phyloP scores from a whole-genome alignment of 495 filamentous ascomycete genomes.

The Hyaloscypha bicolor region DNA sequence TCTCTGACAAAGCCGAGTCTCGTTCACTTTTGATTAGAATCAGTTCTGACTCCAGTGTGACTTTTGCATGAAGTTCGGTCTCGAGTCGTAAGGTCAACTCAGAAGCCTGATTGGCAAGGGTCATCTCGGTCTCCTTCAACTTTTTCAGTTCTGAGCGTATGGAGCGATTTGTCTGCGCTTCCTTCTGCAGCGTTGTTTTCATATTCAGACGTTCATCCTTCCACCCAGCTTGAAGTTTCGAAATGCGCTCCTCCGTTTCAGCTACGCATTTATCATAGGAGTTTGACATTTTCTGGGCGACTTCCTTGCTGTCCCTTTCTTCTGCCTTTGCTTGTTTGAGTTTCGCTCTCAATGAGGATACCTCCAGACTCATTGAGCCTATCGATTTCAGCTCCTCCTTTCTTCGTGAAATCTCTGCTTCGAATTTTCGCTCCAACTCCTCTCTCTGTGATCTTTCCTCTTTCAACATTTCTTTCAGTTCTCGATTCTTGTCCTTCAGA shows the following conservation, averaged over 20 bases:
- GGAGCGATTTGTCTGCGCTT: not conserved
- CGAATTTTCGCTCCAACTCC: not conserved
- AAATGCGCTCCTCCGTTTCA: not conserved
- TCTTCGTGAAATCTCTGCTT: not conserved
- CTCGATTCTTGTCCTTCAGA: not conserved
- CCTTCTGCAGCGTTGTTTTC: not conserved
- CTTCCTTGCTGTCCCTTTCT: not conserved
- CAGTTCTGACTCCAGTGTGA: not conserved
- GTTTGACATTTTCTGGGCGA: not conserved
- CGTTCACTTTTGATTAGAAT: not conserved
- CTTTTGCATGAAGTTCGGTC: not conserved
- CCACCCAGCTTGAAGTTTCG: not conserved
- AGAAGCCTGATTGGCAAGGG: not conserved
- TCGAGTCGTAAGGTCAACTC: not conserved
- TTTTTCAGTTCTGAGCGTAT: not conserved
- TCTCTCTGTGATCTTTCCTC: not conserved
- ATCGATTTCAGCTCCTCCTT: not conserved
- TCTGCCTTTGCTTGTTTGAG: not conserved
- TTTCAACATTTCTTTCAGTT: conserved; percentile 1
- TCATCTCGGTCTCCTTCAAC: not conserved
- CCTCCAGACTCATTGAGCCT: not conserved
- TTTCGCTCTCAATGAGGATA: not conserved
- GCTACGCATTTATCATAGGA: not conserved
- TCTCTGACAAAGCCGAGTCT: not conserved
- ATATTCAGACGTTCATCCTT: not conserved